Percentiles rank a stretch among this genome's conserved stretches.
phyloP scores from a whole-genome alignment of 1,284 basidiomycete species.

The Fomitopsis palustris region DNA sequence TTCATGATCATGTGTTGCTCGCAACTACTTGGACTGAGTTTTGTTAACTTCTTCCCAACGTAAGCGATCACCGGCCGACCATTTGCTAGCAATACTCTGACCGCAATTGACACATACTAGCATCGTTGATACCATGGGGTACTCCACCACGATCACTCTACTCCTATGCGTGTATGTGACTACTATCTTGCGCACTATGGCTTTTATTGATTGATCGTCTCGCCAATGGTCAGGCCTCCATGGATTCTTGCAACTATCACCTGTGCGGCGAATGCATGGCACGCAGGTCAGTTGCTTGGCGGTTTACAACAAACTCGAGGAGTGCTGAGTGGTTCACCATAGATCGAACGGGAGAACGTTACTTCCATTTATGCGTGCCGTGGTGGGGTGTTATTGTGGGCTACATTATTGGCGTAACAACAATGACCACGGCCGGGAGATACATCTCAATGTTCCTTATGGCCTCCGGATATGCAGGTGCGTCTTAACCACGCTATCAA shows the following conservation, averaged over 20 bases:
- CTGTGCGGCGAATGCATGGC: conserved; percentile 59
- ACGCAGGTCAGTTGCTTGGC: conserved; percentile 46
- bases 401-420: conserved; percentile 58
- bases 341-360: conserved; percentile 64
- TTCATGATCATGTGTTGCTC: conserved; percentile 53
- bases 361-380: conserved; percentile 59
- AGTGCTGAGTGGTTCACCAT: background rate
- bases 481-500: background rate
- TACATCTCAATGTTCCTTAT: conserved; percentile 68
- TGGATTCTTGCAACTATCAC: conserved; percentile 58
- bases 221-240: conserved; percentile 48
- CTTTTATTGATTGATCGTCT: background rate
- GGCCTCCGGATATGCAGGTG: conserved; percentile 53
- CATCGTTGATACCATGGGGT: conserved; percentile 64
- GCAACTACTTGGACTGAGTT: conserved; percentile 60
- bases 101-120: conserved; percentile 27
- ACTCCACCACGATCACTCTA: conserved; percentile 53
- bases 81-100: background rate
- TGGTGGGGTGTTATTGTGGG: conserved; percentile 64
- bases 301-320: background rate
- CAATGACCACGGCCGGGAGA: conserved; percentile 49
- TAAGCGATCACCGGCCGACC: conserved; percentile 24
- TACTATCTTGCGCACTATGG: conserved; percentile 2
- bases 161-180: conserved; percentile 56
- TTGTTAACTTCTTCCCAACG: conserved; percentile 76